A percentile compares a stretch with the other conserved stretches of the same genome.
phyloP scores from a whole-genome alignment of 2,329 filamentous ascomycete genomes.

The Penicillium aurantiogriseum region DNA sequence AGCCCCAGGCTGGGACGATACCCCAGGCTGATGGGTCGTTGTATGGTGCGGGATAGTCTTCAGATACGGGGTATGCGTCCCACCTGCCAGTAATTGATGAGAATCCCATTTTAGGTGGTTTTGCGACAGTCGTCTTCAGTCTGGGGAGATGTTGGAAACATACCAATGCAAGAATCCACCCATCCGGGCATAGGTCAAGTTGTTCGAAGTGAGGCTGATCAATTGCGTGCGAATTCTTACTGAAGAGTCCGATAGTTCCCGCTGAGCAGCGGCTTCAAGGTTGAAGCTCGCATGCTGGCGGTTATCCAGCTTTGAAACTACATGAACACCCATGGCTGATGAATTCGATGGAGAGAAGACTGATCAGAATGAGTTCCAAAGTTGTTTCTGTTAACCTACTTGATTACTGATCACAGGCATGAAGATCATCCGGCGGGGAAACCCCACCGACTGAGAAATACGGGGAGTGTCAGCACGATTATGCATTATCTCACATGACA shows the following conservation, averaged over 20 bases:
- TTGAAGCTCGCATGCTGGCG: conserved; percentile 20
- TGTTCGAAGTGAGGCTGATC: conserved; percentile 22
- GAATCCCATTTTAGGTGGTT: not conserved
- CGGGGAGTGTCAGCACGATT: not conserved
- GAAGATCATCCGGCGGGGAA: not conserved
- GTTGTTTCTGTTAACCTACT: not conserved
- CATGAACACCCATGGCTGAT: conserved; percentile 25
- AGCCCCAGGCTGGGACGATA: conserved; percentile 52
- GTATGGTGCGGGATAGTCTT: conserved; percentile 25
- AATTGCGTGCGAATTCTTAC: conserved; percentile 17
- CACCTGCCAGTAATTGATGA: conserved; percentile 32
- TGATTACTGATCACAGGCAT: not conserved
- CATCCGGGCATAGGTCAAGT: conserved; percentile 18
- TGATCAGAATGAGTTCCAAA: not conserved
- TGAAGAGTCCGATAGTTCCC: conserved; percentile 6
- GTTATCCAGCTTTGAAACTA: conserved; percentile 31
- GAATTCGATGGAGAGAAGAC: not conserved
- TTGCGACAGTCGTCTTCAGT: not conserved
- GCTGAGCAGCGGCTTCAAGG: not conserved
- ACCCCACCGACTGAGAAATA: conserved; percentile 1
- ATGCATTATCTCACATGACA: not conserved
- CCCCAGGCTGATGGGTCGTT: conserved; percentile 45
- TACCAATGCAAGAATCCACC: conserved; percentile 16
- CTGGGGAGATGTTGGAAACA: not conserved
- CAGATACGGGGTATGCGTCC: conserved; percentile 47